Base-by-base conservation (phyloP, 139 green algal genomes). In the Picochlorum costavermella region DNA sequence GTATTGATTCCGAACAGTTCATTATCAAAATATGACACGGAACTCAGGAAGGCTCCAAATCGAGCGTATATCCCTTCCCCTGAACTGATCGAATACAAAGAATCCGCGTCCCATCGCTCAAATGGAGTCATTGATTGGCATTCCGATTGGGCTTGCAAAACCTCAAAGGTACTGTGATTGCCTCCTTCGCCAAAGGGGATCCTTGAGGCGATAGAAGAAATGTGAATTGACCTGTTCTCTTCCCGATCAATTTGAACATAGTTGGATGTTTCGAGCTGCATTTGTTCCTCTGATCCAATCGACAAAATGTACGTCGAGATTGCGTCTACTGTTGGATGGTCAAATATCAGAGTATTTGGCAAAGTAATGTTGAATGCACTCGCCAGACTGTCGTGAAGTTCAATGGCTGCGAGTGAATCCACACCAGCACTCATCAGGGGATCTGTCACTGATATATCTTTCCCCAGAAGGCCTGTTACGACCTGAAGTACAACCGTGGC, bases 321-420 rank as follows among this genome's bases (percentile, higher is more conserved):
- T 44, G 57, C 33, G 2, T 25, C 6, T 0, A 70, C 57, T 11
- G 62, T 70, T 1, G 84, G 84, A 67, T 85, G 86, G 67, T 91
- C 84, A 61, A 88, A 87, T 5, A 73, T 56, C 0, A 89, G 50
- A 1, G 84, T 90, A 29, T 49, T 49, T 0, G 83, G 78, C 29
- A 90, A 63, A 6, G 73, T 50, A 14, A 85, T 13, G 6, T 30
- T 43, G 6, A 60, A 55, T 13, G 80, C 53, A 2, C 13, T 63
- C 28, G 84, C 77, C 2, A 96, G 79, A 1, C 30, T 51, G 56
- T 81, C 84, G 6, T 79, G 69, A 37, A 96, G 68, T 75, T 96
- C 88, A 5, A 94, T 76, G 2, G 84, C 81, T 2, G 78, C 75
- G 43, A 96, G 69, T 5, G 78, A 89, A 68, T 95, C 76, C 3